Conservation (phyloP, 306 rosid species). For the Fragaria vesca region DNA sequence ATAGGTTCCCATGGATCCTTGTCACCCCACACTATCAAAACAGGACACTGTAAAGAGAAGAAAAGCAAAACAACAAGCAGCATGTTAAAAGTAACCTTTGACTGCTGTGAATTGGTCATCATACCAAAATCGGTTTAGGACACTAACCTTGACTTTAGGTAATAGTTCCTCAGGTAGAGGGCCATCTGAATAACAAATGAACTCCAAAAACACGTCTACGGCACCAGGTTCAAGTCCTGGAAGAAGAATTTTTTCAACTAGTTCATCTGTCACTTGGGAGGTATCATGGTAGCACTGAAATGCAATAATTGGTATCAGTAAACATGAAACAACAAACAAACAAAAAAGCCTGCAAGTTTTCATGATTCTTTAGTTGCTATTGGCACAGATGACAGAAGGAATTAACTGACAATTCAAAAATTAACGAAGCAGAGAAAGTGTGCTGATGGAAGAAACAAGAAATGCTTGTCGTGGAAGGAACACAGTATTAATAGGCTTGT, state of each 20-base stretch:
- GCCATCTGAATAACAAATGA: constrained; percentile 89
- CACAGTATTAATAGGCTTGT: background rate
- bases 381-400: background rate
- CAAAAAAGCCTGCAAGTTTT: background rate
- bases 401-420: background rate
- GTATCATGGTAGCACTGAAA: constrained; percentile 90
- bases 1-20: constrained; percentile 99
- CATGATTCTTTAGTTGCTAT: background rate
- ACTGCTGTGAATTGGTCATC: background rate
- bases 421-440: background rate
- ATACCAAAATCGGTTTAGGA: constrained; percentile 24
- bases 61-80: background rate
- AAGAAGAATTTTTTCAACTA: constrained; percentile 73
- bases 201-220: constrained; percentile 86
- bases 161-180: constrained; percentile 95
- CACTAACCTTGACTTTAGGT: constrained; percentile 76
- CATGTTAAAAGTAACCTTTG: background rate
- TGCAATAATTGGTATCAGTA: constrained; percentile 24
- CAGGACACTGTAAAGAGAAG: constrained; percentile 67
- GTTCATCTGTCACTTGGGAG: constrained; percentile 85
- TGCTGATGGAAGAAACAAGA: background rate
- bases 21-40: constrained; percentile 95
- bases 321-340: background rate
- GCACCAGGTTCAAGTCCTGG: constrained; percentile 98
- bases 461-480: background rate